Evolutionary conservation across 106 monocot species (phyloP).

Genomic region (Acorus gramineus): DNA sequence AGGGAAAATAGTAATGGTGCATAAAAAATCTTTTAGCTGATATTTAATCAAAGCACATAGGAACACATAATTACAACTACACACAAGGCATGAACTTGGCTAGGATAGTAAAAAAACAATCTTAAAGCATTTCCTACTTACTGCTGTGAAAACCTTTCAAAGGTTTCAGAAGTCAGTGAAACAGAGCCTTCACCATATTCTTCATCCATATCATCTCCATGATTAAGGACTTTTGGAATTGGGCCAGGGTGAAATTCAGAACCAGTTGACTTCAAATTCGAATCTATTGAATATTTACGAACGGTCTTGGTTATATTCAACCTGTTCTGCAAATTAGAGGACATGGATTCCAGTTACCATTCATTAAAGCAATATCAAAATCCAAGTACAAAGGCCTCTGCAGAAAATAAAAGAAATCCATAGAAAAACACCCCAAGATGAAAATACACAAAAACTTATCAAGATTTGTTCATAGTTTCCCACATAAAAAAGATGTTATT

Average conservation of each 20-base stretch:
- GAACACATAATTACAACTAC: too few species aligned
- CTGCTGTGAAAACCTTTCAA: conserved; percentile 78
- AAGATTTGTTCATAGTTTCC: too few species aligned
- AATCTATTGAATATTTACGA: conserved; percentile 93
- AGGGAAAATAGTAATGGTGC: too few species aligned
- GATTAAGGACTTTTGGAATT: conserved; percentile 72
- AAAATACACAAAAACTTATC: too few species aligned
- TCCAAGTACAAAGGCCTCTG: too few species aligned
- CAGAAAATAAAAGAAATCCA: too few species aligned
- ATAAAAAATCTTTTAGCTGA: too few species aligned
- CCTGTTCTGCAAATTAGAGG: conserved; percentile 72
- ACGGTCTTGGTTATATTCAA: conserved; percentile 96
- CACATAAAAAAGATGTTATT: too few species aligned
- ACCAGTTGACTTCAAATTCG: conserved; percentile 71
- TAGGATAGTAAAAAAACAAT: not conserved
- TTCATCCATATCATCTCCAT: conserved; percentile 83
- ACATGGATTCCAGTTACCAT: not conserved
- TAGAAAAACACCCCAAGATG: too few species aligned
- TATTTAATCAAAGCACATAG: too few species aligned
- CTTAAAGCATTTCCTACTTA: conserved; percentile 23
- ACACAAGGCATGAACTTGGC: not conserved
- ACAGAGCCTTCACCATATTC: conserved; percentile 58
- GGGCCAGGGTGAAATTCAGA: conserved; percentile 79
- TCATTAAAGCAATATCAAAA: not conserved
- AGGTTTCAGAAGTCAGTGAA: conserved; percentile 48